Evolutionary conservation across 495 filamentous ascomycete species (phyloP).

Genomic region (Talaromyces ruber): DNA sequence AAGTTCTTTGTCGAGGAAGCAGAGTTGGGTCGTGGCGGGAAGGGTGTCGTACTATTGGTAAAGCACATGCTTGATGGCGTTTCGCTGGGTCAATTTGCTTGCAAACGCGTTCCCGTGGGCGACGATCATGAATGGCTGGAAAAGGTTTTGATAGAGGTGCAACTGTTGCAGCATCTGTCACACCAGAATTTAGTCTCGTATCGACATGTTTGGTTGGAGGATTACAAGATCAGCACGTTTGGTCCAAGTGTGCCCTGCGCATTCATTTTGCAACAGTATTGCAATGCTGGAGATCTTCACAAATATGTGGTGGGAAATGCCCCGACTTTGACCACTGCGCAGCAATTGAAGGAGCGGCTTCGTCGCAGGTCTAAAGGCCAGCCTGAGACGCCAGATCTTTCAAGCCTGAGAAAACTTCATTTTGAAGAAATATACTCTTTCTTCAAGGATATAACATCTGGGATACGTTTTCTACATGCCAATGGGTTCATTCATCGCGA

Average conservation of each 20-base stretch:
- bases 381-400: constrained; percentile 40
- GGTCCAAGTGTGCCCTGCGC: constrained; percentile 89
- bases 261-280: constrained; percentile 96
- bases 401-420: constrained; percentile 55
- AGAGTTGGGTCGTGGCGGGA: constrained; percentile 81
- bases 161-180: constrained; percentile 79
- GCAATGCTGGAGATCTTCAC: constrained; percentile 88
- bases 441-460: constrained; percentile 91
- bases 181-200: constrained; percentile 97
- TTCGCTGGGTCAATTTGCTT: constrained; percentile 82
- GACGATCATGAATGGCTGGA: constrained; percentile 94
- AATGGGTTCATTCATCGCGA: constrained; percentile 95
- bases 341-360: constrained; percentile 80
- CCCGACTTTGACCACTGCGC: constrained; percentile 53
- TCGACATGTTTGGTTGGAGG: constrained; percentile 93
- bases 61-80: constrained; percentile 85
- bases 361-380: constrained; percentile 65
- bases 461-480: constrained; percentile 81
- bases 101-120: constrained; percentile 92
- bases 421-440: constrained; percentile 95
- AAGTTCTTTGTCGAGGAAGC: constrained; percentile 83
- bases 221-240: constrained; percentile 73
- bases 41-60: constrained; percentile 88
- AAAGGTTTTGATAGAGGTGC: constrained; percentile 88
- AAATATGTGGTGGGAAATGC: constrained; percentile 69